Percentiles rank a stretch among this genome's conserved stretches.
Conservation (phyloP, 2,329 filamentous ascomycete genomes). For the Ophiostoma sp. region DNA sequence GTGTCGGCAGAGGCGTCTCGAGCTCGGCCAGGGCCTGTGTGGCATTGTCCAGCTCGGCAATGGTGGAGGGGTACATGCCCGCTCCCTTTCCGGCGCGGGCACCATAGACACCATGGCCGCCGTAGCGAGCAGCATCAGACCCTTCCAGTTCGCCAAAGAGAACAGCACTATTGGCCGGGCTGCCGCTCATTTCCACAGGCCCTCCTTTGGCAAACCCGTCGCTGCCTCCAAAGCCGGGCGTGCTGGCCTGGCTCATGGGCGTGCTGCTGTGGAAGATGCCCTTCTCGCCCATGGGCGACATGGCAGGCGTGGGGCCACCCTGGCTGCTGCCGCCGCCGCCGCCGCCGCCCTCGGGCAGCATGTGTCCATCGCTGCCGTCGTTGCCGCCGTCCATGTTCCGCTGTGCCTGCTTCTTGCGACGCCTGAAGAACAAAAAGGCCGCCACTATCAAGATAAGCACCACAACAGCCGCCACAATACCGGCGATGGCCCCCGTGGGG, state of each 20-base stretch:
- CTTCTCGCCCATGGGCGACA: conserved; percentile 16
- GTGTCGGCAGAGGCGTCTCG: conserved; percentile 21
- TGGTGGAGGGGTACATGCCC: background rate
- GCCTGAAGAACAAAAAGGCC: conserved; percentile 27
- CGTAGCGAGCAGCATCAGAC: background rate
- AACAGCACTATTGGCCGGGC: background rate
- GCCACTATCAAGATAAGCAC: conserved; percentile 32
- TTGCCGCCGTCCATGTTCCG: background rate
- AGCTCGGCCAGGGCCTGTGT: conserved; percentile 20
- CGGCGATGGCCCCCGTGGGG: conserved; percentile 35
- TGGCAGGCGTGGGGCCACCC: background rate
- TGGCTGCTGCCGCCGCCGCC: background rate
- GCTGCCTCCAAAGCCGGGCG: background rate
- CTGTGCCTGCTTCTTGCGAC: background rate
- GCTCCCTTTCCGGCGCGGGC: background rate
- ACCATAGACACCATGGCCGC: background rate
- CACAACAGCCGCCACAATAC: conserved; percentile 33
- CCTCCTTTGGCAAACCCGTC: background rate
- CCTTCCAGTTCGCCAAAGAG: conserved; percentile 16
- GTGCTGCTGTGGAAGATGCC: background rate
- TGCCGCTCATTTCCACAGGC: background rate
- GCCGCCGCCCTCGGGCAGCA: background rate
- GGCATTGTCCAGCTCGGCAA: conserved; percentile 24
- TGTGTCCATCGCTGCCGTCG: background rate
- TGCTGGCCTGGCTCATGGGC: conserved; percentile 4